Base-by-base conservation (phyloP, 2,329 filamentous ascomycete genomes). In the Aspergillus arachidicola region DNA sequence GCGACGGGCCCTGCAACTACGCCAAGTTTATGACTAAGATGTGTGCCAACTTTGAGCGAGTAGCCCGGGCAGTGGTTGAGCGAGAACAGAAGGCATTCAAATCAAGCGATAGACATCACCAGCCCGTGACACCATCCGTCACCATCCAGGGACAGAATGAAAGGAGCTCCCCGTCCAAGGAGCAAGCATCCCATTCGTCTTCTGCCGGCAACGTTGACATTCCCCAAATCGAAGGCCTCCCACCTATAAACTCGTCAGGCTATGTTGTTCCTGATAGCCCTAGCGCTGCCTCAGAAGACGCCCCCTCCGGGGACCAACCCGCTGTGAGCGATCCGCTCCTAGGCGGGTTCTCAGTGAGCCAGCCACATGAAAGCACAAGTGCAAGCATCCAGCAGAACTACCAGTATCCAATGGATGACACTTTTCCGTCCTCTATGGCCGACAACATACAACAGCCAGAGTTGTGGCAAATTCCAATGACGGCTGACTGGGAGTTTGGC, bases 1-100 rank as follows among this genome's bases (percentile, higher is more conserved):
- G 67, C 57, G 93, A 97, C 70, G 91, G 92, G 59, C 89, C 92
- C 66, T 93, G 91, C 59, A 91, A 92, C 55, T 92, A 92, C 69
- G 92, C 97, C 1, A 91, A 92, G 69, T 91, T 94, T 64, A 97
- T 97, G 92, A 85, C 96, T 12, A 90, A 88, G 28, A 91, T 97
- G 23, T 96, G 93, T 78, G 87, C 91, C 26, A 93, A 97, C 72
- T 97, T 98, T 71, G 93, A 97, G 76, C 89, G 94, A 56, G 96
- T 97, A 67, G 93, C 93, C 54, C 91, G 89, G 71, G 86, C 91
- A 1, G 92, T 96, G 21, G 88, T 97, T 55, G 94, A 97, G 62
- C 95, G 93, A 77, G 87, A 92, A 0, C 93, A 97, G 72, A 93
- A 91, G 71, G 92, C 96, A 6, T 19, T 57, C 41, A 66, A 63